Percentiles rank a stretch among this genome's conserved stretches.
Evolutionary conservation across 345 rosid genomes (phyloP).

Genomic region (Acer saccharum): DNA sequence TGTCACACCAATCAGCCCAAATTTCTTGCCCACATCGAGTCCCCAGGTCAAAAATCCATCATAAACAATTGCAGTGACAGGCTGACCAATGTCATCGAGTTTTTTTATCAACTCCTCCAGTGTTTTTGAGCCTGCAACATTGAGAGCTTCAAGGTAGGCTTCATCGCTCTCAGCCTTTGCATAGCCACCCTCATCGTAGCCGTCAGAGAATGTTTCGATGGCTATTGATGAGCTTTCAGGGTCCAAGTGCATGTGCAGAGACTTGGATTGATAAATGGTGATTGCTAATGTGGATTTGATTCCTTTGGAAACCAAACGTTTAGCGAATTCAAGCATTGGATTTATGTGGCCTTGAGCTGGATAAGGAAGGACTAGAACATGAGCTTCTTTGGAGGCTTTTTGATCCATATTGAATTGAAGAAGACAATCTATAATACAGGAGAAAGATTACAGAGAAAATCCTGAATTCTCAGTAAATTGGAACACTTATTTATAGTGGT

Average conservation of each 20-base stretch:
- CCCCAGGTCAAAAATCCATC: conserved; percentile 30
- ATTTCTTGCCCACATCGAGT: conserved; percentile 35
- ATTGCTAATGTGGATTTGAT: conserved; percentile 10
- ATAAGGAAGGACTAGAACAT: conserved; percentile 15
- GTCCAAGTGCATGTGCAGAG: conserved; percentile 13
- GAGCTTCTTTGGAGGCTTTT: conserved; percentile 6
- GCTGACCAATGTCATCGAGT: conserved; percentile 6
- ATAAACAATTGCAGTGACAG: conserved; percentile 31
- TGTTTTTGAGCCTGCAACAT: conserved; percentile 18
- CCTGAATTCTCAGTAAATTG: too few relatives aligned
- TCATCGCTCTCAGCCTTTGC: conserved; percentile 11
- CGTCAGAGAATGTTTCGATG: conserved; percentile 28
- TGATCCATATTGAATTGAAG: background rate
- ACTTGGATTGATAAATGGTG: background rate
- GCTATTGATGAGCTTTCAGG: background rate
- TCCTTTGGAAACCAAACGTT: conserved; percentile 17
- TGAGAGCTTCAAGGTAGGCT: conserved; percentile 13
- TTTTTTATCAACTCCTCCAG: conserved; percentile 16
- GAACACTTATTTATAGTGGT: too few relatives aligned
- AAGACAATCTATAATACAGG: too few relatives aligned
- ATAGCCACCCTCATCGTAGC: conserved; percentile 27
- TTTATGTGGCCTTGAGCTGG: conserved; percentile 25
- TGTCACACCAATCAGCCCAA: conserved; percentile 20
- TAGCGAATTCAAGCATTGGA: conserved; percentile 25
- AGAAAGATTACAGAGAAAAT: too few relatives aligned